Evolutionary conservation across 2,329 filamentous ascomycete species (phyloP).

Genomic region (Volutella citrinella): DNA sequence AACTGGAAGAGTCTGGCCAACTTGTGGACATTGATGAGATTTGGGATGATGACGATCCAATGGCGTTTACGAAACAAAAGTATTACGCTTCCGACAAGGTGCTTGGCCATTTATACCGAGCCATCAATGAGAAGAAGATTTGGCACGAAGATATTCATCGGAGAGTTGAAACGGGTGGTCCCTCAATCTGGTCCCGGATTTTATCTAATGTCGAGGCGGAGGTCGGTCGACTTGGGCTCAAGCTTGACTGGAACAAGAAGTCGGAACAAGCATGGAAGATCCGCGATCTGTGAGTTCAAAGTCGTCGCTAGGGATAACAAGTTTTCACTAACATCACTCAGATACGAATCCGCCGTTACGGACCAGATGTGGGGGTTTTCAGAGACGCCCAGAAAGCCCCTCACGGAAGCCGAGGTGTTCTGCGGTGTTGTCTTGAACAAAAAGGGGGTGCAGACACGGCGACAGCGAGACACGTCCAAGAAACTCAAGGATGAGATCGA

Average conservation of each 20-base stretch:
- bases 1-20: too few relatives aligned
- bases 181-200: slow-evolving; percentile 44
- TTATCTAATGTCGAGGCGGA: slow-evolving; percentile 21
- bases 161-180: slow-evolving; percentile 20
- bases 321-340: slow-evolving; percentile 22
- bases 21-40: slow-evolving; percentile 27
- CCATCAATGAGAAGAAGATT: slow-evolving; percentile 69
- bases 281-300: slow-evolving; percentile 43
- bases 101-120: slow-evolving; percentile 68
- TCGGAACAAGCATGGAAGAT: slow-evolving; percentile 41
- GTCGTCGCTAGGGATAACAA: slow-evolving; percentile 25
- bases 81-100: slow-evolving; percentile 69
- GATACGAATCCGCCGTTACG: slow-evolving; percentile 45
- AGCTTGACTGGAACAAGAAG: slow-evolving; percentile 33
- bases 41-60: slow-evolving; percentile 37
- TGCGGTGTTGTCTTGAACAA: slow-evolving; percentile 55
- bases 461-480: slow-evolving; percentile 50
- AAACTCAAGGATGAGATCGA: slow-evolving; percentile 52
- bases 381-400: slow-evolving; percentile 40
- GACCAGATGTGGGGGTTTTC: slow-evolving; percentile 42
- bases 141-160: slow-evolving; percentile 49
- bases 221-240: slow-evolving; percentile 15
- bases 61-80: slow-evolving; percentile 40
- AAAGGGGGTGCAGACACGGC: slow-evolving; percentile 44
- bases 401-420: slow-evolving; percentile 53